phyloP scores from a whole-genome alignment of 2,329 filamentous ascomycete species.

The Aspergillus piperis region DNA sequence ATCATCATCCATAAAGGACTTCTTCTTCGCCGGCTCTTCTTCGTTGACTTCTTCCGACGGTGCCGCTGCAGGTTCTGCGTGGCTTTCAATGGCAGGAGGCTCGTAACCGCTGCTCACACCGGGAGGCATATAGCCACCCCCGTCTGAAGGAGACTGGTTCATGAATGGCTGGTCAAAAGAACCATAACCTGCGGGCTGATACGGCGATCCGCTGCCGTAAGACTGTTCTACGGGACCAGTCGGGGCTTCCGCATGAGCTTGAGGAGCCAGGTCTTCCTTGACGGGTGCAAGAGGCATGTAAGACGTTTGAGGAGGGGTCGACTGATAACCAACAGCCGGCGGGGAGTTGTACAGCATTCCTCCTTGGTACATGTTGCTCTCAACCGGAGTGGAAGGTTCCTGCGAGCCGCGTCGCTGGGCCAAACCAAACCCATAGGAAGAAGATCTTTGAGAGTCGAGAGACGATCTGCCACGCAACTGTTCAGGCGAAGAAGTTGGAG shows the following conservation, averaged over 20 bases:
- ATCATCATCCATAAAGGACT: constrained; percentile 78
- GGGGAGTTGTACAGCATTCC: constrained; percentile 36
- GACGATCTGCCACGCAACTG: constrained; percentile 53
- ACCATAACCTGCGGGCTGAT: constrained; percentile 25
- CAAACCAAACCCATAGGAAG: constrained; percentile 37
- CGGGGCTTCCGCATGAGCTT: constrained; percentile 25
- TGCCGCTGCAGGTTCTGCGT: constrained; percentile 34
- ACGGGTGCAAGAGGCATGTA: constrained; percentile 45
- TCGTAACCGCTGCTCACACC: constrained; percentile 34
- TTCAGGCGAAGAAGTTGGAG: constrained; percentile 54
- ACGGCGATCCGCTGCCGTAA: constrained; percentile 31
- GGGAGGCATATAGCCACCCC: constrained; percentile 40
- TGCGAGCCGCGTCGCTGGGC: constrained; percentile 41
- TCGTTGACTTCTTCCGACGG: constrained; percentile 57
- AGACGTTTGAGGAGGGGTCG: constrained; percentile 40
- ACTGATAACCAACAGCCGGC: constrained; percentile 34
- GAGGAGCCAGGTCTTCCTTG: constrained; percentile 37
- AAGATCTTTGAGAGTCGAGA: constrained; percentile 49
- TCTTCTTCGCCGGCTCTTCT: constrained; percentile 68
- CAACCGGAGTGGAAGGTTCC: constrained; percentile 38
- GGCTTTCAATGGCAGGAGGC: constrained; percentile 41
- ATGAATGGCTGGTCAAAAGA: constrained; percentile 26
- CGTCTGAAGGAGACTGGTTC: constrained; percentile 24
- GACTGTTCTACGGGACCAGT: constrained; percentile 24
- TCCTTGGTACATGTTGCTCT: constrained; percentile 36